These are phyloP conservation scores for Corniculantispora saksenae DNA, from an alignment of 2,329 filamentous ascomycete genomes.

Conservation along the genomic window DNA sequence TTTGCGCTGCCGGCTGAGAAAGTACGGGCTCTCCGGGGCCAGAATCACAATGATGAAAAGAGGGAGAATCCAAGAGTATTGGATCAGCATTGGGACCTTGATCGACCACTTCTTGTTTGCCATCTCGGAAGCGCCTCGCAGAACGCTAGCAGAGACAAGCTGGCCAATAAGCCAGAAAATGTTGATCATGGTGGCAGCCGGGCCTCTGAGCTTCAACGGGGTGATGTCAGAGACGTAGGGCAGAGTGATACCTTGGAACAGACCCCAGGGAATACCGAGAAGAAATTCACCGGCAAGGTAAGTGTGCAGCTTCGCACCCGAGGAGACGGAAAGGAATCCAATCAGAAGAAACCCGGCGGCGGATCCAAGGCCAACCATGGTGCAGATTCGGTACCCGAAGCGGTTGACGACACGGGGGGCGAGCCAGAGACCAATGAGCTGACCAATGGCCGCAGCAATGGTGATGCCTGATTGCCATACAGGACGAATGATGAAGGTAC, in stretches of 20 bases:
- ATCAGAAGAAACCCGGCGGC: constrained; percentile 11
- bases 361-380: constrained; percentile 11
- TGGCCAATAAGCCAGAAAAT: constrained; percentile 44
- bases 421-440: constrained; percentile 22
- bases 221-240: constrained; percentile 41
- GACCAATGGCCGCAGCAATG: constrained; percentile 20
- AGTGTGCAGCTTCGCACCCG: constrained; percentile 18
- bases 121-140: constrained; percentile 32
- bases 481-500: constrained; percentile 10
- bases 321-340: neutral
- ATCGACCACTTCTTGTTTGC: constrained; percentile 34
- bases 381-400: constrained; percentile 20
- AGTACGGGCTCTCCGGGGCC: constrained; percentile 43
- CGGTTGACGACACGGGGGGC: constrained; percentile 21
- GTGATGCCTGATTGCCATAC: constrained; percentile 22
- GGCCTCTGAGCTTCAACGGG: constrained; percentile 36
- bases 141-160: constrained; percentile 35
- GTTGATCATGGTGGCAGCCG: constrained; percentile 41
- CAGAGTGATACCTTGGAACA: constrained; percentile 36
- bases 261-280: constrained; percentile 37
- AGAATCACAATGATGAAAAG: constrained; percentile 34
- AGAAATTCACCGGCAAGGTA: constrained; percentile 37
- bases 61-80: constrained; percentile 41
- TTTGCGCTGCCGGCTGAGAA: constrained; percentile 35
- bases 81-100: constrained; percentile 40